Percentiles rank a stretch among this genome's conserved stretches.
Conservation (phyloP, 345 rosid genomes). For the Streptanthus diversifolius region DNA sequence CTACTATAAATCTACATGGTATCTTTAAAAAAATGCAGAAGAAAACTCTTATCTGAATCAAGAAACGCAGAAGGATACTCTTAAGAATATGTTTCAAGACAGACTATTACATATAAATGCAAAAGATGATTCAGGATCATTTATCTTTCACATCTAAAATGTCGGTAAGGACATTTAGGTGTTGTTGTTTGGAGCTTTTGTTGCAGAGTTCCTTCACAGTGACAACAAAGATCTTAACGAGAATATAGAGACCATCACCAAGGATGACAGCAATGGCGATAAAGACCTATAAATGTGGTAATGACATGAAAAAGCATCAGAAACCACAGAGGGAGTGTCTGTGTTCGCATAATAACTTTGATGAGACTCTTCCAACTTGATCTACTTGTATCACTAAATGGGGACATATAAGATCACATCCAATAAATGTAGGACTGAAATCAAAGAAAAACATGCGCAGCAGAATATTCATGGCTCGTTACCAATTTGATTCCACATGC, state of each 20-base stretch:
- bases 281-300: not conserved
- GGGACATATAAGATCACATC: not conserved
- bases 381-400: not conserved
- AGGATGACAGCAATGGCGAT: not conserved
- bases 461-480: not conserved
- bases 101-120: not conserved
- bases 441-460: not conserved
- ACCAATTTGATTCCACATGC: not conserved
- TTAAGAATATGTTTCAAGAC: not conserved
- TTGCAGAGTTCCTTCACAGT: not conserved
- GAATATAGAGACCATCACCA: not conserved
- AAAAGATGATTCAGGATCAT: not conserved
- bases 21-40: too few relatives aligned
- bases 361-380: not conserved
- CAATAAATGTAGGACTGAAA: not conserved
- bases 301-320: not conserved
- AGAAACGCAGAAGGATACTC: not conserved
- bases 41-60: not conserved
- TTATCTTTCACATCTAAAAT: not conserved
- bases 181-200: not conserved
- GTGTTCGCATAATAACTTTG: too few relatives aligned
- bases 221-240: not conserved
- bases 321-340: too few relatives aligned
- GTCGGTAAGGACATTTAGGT: not conserved
- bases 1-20: too few relatives aligned